Conservation (phyloP, 2,329 filamentous ascomycete genomes). For the Colletotrichum sp. region DNA sequence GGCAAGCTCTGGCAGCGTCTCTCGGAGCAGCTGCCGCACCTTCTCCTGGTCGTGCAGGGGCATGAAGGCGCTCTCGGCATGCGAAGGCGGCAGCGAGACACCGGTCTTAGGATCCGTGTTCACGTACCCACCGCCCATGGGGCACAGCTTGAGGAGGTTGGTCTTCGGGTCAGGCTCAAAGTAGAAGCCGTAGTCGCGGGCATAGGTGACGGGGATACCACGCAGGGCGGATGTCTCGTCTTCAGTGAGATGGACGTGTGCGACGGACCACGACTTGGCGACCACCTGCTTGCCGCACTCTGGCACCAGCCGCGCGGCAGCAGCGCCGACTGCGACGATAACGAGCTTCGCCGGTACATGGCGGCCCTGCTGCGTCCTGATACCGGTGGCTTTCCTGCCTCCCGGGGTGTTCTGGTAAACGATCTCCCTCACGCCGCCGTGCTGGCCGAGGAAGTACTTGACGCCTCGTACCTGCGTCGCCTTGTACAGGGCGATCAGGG, state of each 20-base stretch:
- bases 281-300: slow-evolving; percentile 53
- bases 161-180: slow-evolving; percentile 68
- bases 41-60: slow-evolving; percentile 57
- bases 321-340: slow-evolving; percentile 59
- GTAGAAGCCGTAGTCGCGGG: slow-evolving; percentile 67
- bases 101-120: slow-evolving; percentile 38
- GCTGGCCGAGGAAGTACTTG: slow-evolving; percentile 37
- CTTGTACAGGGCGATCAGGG: slow-evolving; percentile 51
- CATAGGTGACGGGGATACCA: slow-evolving; percentile 65
- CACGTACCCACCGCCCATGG: slow-evolving; percentile 62
- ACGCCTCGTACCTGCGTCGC: slow-evolving; percentile 43
- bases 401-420: slow-evolving; percentile 24
- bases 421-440: slow-evolving; percentile 29
- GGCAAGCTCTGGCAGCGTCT: slow-evolving; percentile 58
- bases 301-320: slow-evolving; percentile 50
- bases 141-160: slow-evolving; percentile 64
- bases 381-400: neutral
- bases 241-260: slow-evolving; percentile 61
- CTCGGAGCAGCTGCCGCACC: slow-evolving; percentile 52
- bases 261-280: slow-evolving; percentile 64
- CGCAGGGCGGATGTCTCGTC: slow-evolving; percentile 58
- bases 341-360: slow-evolving; percentile 35
- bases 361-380: neutral
- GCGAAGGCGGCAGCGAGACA: slow-evolving; percentile 33
- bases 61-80: slow-evolving; percentile 49